Base-by-base conservation (phyloP, 139 green algal species). In the Micromonas pusilla region DNA sequence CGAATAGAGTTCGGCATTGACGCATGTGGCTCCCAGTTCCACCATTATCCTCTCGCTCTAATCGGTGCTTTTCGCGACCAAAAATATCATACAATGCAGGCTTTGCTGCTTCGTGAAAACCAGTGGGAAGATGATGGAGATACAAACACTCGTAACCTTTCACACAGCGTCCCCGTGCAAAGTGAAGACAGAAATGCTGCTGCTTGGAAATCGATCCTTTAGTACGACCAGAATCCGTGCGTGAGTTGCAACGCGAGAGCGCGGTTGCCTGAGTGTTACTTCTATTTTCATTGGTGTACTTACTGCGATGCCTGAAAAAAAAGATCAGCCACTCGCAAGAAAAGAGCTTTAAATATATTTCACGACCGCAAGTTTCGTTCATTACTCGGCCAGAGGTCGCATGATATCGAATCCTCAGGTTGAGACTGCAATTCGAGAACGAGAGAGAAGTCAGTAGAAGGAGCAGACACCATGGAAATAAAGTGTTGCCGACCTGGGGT, bases 1-100 rank as follows among this genome's bases (percentile, higher is more conserved):
- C 53, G 68, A 53, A 75, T 28, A 75, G 38, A 28, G 68, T 75
- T 9, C 68, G 37, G n/a, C 37, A 38, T 28, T 53, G 26, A 62
- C 68, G 37, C 68, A 75, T 38, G 26, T 75, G 62, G 30, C 26
- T 53, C 37, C 68, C 68, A 28, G 68, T 62, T 28, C 68, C 68
- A 19, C 68, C 38, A 32, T 75, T 75, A 32, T 75, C 68, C 2
- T 60, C 68, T 75, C 38, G 37, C 26, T 75, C 68, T n/a, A n/a
- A 37, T 21, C n/a, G 20, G 2, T 75, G 68, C 37, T 75, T 75
- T 26, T 38, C 25, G 1, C 68, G 37, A 16, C 68, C 68, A 39
- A 75, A 75, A 26, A 75, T 63, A 36, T 75, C 68, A 20, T 64
- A 75, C 36, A 75, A 38, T 36, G 62, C 28, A 39, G 52, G 20